phyloP scores from a whole-genome alignment of 371 early-diverging fungal genomes.

The Mucor irregularis region DNA sequence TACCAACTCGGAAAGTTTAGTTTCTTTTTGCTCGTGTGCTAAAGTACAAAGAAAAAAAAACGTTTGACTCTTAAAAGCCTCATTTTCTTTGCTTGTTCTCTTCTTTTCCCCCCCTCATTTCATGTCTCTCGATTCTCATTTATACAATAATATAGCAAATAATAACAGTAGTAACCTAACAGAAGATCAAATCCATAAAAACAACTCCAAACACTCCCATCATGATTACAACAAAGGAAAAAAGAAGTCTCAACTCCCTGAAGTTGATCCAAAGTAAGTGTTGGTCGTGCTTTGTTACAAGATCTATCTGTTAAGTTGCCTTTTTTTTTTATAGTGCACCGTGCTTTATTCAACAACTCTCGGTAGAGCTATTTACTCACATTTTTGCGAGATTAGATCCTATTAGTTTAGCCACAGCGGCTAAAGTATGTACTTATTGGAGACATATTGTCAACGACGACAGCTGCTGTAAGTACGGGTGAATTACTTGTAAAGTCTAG shows the following conservation, averaged over 20 bases:
- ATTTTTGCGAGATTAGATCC: conserved; percentile 53
- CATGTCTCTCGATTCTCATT: conserved; percentile 38
- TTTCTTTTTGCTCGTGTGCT: too few species aligned
- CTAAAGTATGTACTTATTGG: conserved; percentile 49
- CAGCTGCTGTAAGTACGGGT: conserved; percentile 42
- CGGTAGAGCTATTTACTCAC: conserved; percentile 46
- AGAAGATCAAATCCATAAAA: conserved; percentile 5
- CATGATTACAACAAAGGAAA: conserved; percentile 18
- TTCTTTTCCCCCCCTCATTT: conserved; percentile 12
- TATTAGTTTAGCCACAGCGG: conserved; percentile 31
- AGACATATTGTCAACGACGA: conserved; percentile 49
- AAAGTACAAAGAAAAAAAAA: too few species aligned
- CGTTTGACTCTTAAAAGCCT: too few species aligned
- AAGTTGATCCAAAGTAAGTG: conserved; percentile 21
- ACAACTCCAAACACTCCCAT: background rate
- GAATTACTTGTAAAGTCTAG: background rate
- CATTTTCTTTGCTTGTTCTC: background rate
- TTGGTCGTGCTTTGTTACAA: background rate
- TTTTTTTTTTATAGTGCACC: conserved; percentile 23
- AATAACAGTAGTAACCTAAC: background rate
- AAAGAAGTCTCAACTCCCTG: conserved; percentile 10
- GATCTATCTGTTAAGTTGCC: background rate
- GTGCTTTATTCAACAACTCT: conserved; percentile 40
- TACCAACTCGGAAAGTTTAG: too few species aligned
- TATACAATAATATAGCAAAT: conserved; percentile 8